Evolutionary conservation across 1,284 basidiomycete genomes (phyloP), one percentile per base, ranked within the genome.

Genomic region (Schizophyllum amplum): DNA sequence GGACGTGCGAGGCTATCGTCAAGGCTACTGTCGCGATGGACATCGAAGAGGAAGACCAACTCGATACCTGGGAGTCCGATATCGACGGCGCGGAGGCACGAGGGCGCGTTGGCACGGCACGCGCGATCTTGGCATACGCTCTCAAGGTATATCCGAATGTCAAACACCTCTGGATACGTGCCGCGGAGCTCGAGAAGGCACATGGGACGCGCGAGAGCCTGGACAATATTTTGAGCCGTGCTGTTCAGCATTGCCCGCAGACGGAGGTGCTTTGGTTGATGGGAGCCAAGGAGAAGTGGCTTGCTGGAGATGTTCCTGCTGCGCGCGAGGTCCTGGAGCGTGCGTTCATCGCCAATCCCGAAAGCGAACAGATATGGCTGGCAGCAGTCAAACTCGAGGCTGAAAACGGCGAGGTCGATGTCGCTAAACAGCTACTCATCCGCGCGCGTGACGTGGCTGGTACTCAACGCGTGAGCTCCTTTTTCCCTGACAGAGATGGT

Each of bases 231-330:
- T 80, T 98, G 47, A 80, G 80, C 54, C 82, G 87, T 48, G 94
- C 95, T 0, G 92, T 96, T 20, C 78, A 88, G 57, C 85, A 90
- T 67, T 96, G 93, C 67, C 95, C 96, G 1, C 91, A 94, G 63
- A 94, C 94, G 1, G 96, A 99, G 70, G 88, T 93, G 0, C 77
- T 99, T 1, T 99, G 97, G 96, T 81, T 99, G 51, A 95, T 97
- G 91, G 86, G 90, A 56, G 96, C 96, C 2, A 95, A 97, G 71
- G 94, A 98, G 74, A 92, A 92, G 67, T 96, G 94, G 92, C 68
- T 92, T 9, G 83, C 84, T 7, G 90, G 91, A 6, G 92, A 99
- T 66, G 87, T 98, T 9, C 81, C 86, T 1, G 89, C 86, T 13
- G 93, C 96, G 0, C 86, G 95, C 52, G 82, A 86, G 60, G 87